A percentile compares a stretch with the other conserved stretches of the same genome.
These are phyloP conservation scores for Eucalyptus lansdowneana DNA, from an alignment of 345 rosid genomes.

Conservation along the genomic window DNA sequence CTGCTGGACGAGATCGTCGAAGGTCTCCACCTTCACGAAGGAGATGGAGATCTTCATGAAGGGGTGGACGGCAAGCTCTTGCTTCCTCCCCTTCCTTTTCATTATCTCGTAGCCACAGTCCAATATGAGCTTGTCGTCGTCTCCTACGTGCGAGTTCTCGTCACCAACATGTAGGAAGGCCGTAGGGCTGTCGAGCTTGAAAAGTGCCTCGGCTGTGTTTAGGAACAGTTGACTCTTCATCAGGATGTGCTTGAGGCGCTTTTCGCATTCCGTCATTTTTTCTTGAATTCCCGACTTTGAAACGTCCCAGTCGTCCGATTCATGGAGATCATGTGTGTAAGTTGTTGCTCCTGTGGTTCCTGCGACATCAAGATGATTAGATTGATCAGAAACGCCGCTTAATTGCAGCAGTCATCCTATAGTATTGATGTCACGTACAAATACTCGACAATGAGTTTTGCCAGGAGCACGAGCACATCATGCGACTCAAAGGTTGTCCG, in stretches of 20 bases:
- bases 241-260: constrained; percentile 48
- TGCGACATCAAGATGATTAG: constrained; percentile 9
- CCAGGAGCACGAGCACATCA: not conserved
- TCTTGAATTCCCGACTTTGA: constrained; percentile 7
- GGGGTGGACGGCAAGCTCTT: constrained; percentile 65
- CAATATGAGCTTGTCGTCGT: constrained; percentile 39
- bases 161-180: not conserved
- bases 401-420: not conserved
- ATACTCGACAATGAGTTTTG: not conserved
- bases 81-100: constrained; percentile 68
- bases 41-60: constrained; percentile 22
- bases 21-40: constrained; percentile 15
- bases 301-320: not conserved
- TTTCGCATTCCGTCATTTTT: constrained; percentile 47
- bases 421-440: not conserved
- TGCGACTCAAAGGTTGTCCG: not conserved
- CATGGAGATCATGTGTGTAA: not conserved
- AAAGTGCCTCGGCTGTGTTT: constrained; percentile 68
- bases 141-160: not conserved
- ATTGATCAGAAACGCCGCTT: not conserved
- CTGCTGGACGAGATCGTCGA: constrained; percentile 58
- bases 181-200: constrained; percentile 58
- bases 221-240: constrained; percentile 51
- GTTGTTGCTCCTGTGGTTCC: constrained; percentile 2
- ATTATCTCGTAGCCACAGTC: constrained; percentile 80